These are phyloP conservation scores for Globisporangium polare DNA, from an alignment of 352 stramenopile species.

Conservation along the genomic window DNA sequence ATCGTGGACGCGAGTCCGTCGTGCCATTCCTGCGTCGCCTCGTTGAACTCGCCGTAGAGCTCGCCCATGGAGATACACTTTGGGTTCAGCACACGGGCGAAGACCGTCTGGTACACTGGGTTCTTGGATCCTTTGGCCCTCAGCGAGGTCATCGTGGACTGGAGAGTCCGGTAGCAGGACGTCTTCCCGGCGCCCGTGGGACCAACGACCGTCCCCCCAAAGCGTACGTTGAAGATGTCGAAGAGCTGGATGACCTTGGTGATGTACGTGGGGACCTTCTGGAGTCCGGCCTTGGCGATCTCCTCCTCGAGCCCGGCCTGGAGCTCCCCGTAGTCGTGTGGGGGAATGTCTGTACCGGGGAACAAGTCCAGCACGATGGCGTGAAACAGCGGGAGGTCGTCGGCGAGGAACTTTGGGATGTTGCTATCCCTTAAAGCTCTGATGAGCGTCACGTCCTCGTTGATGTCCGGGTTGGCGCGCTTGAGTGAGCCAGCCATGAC, in stretches of 20 bases:
- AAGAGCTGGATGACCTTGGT: slow-evolving; percentile 94
- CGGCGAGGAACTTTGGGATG: slow-evolving; percentile 92
- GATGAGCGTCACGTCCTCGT: slow-evolving; percentile 90
- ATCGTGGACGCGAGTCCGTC: slow-evolving; percentile 79
- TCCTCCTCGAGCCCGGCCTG: slow-evolving; percentile 56
- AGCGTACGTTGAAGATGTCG: slow-evolving; percentile 93
- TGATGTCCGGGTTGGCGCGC: slow-evolving; percentile 57
- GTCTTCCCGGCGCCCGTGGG: slow-evolving; percentile 84
- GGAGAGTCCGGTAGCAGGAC: slow-evolving; percentile 86
- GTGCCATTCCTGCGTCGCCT: slow-evolving; percentile 89
- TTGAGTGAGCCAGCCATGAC: slow-evolving; percentile 92
- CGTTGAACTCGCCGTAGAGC: slow-evolving; percentile 85
- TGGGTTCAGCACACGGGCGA: slow-evolving; percentile 71
- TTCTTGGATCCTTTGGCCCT: slow-evolving; percentile 57
- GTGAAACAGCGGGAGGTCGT: slow-evolving; percentile 90
- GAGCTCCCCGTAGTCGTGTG: slow-evolving; percentile 85
- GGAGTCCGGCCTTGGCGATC: slow-evolving; percentile 55
- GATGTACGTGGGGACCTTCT: slow-evolving; percentile 79
- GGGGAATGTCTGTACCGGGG: slow-evolving; percentile 75
- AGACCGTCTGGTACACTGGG: slow-evolving; percentile 76
- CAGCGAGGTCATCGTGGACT: slow-evolving; percentile 84
- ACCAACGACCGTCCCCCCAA: slow-evolving; percentile 88
- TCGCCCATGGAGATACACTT: slow-evolving; percentile 86
- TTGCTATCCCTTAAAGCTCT: slow-evolving; percentile 90
- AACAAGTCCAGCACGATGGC: slow-evolving; percentile 92